Evolutionary conservation across 148 eudicot genomes (phyloP), one percentile per base, ranked within the genome.

Genomic region (Drosera capensis): DNA sequence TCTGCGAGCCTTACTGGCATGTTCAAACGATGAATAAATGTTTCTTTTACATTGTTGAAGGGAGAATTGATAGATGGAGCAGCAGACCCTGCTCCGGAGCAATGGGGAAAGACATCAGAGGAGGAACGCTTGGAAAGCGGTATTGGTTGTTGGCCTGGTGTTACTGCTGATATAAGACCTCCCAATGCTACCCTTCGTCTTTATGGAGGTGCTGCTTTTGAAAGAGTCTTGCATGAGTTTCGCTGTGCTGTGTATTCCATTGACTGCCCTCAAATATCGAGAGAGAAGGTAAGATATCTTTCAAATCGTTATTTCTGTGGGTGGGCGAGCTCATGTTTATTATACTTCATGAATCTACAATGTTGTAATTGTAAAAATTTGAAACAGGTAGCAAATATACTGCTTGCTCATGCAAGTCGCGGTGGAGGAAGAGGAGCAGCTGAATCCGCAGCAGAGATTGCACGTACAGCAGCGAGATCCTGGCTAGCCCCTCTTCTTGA

Each of bases 361-460:
- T 7, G 45, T 41, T 0, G 20, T 19, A 14, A 8, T n/a, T n/a
- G 8, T 17, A 18, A n/a, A 39, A 5, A 18, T 41, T 41, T 17
- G 7, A 1, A 41, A 17, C 66, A 90, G 99, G 99, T 90, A 40
- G 99, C 99, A 20, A 90, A 90, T 60, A 90, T 90, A 43, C 64
- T 90, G 67, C 95, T 85, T 51, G 95, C 99, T 15, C 88, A 85
- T 71, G 88, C 99, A 59, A 85, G 99, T 16, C 79, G 86, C 36
- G 86, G 94, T 45, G 94, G 99, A 40, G 72, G 72, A 49, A 73
- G 95, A 73, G 95, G 95, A 61, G 54, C 75, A 44, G 48, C 70
- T 50, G 99, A 90, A 64, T 93, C 99, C 15, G 95, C 99, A 59
- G 99, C 94, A 37, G 95, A 90, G 78, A 85, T 85, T 70, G 99